Evolutionary conservation across 345 rosid species (phyloP).

Genomic region (Conringia planisiliqua): DNA sequence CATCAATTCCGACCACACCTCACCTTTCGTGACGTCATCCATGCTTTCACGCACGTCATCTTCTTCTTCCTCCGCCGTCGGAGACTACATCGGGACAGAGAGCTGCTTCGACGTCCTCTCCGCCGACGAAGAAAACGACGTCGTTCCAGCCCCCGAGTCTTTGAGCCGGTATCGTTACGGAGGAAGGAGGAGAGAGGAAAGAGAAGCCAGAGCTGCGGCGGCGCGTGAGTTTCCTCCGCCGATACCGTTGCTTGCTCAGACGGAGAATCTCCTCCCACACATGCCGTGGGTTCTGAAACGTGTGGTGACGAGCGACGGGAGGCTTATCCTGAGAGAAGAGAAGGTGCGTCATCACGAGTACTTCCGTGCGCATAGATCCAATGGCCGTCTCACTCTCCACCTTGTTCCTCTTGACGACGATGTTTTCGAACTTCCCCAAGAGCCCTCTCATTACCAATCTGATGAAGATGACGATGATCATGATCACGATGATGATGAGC

Average conservation of each 20-base stretch:
- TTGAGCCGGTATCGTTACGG: slow-evolving; percentile 18
- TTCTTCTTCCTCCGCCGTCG: slow-evolving; percentile 39
- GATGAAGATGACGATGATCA: slow-evolving; percentile 6
- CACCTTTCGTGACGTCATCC: slow-evolving; percentile 25
- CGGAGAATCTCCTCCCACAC: slow-evolving; percentile 44
- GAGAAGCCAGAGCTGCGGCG: slow-evolving; percentile 37
- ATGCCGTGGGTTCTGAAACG: slow-evolving; percentile 71
- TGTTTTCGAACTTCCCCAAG: slow-evolving; percentile 25
- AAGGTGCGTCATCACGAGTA: slow-evolving; percentile 64
- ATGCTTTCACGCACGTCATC: slow-evolving; percentile 32
- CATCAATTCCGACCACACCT: slow-evolving; percentile 17
- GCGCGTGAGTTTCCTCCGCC: slow-evolving; percentile 71
- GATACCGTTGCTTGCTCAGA: slow-evolving; percentile 52
- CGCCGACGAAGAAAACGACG: slow-evolving; percentile 18
- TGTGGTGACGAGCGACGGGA: slow-evolving; percentile 60
- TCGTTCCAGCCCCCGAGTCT: not conserved
- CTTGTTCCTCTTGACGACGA: slow-evolving; percentile 49
- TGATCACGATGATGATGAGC: not conserved
- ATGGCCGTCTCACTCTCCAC: slow-evolving; percentile 70
- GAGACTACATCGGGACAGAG: slow-evolving; percentile 78
- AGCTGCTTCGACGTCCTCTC: slow-evolving; percentile 61
- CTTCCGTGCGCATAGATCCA: slow-evolving; percentile 54
- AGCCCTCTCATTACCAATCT: slow-evolving; percentile 10
- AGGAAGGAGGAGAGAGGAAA: slow-evolving; percentile 33
- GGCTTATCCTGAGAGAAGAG: slow-evolving; percentile 62